Conservation (phyloP, 805 yeast genomes). For the Candida nemodendra region DNA sequence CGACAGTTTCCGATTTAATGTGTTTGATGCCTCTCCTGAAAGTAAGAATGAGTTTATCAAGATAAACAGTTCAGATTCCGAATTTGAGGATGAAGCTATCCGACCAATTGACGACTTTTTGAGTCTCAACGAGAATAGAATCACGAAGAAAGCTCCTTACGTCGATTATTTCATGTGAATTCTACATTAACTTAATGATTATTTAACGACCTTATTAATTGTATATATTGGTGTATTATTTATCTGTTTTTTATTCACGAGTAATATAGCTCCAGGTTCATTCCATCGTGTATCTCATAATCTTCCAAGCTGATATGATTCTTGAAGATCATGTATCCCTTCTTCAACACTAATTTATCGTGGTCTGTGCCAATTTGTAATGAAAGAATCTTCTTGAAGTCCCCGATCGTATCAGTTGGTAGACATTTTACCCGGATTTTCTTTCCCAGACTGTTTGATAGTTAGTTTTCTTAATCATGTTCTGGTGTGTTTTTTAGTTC, state of each 20-base stretch:
- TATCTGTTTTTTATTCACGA: conserved; percentile 34
- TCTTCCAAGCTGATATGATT: conserved; percentile 93
- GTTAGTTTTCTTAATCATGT: neutral
- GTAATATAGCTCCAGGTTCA: conserved; percentile 81
- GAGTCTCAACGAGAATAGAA: conserved; percentile 16
- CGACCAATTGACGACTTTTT: conserved; percentile 14
- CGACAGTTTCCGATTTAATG: conserved; percentile 69
- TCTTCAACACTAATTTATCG: conserved; percentile 69
- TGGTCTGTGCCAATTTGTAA: conserved; percentile 77
- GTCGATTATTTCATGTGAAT: conserved; percentile 41
- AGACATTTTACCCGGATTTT: conserved; percentile 86
- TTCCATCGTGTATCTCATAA: conserved; percentile 89
- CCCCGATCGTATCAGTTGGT: conserved; percentile 82
- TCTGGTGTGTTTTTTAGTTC: neutral
- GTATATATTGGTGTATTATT: neutral
- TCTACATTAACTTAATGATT: neutral
- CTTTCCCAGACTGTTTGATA: conserved; percentile 55
- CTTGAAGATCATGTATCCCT: conserved; percentile 80
- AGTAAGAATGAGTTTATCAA: conserved; percentile 58
- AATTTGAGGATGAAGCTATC: conserved; percentile 12
- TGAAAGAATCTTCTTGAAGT: conserved; percentile 80
- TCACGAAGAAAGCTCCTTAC: conserved; percentile 37
- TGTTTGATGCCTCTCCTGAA: conserved; percentile 96
- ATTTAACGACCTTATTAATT: conserved; percentile 1
- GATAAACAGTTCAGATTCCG: conserved; percentile 38